Percentiles rank a stretch among this genome's conserved stretches.
phyloP scores from a whole-genome alignment of 768 basidiomycete genomes.

The Lentinula sp. region DNA sequence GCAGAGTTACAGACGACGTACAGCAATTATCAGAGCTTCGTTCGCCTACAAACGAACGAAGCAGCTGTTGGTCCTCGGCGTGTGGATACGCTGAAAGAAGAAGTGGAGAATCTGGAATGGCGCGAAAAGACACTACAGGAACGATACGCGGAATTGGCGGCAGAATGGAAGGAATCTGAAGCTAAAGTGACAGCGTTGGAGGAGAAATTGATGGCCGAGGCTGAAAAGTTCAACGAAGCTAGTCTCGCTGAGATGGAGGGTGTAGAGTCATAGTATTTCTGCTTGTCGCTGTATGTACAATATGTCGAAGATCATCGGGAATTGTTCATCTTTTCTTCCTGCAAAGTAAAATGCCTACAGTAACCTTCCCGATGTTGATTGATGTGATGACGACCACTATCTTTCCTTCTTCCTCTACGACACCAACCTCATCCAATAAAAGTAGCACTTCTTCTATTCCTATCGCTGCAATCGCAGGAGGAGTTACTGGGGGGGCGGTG shows the following conservation, averaged over 20 bases:
- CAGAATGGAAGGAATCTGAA: conserved; percentile 58
- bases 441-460: conserved; percentile 24
- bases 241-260: conserved; percentile 57
- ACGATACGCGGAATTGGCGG: conserved; percentile 77
- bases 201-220: conserved; percentile 82
- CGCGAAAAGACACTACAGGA: conserved; percentile 77
- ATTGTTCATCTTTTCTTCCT: neutral
- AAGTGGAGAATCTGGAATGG: conserved; percentile 75
- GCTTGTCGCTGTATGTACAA: neutral
- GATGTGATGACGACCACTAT: conserved; percentile 5
- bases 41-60: conserved; percentile 67
- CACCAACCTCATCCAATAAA: neutral
- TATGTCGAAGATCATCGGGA: neutral
- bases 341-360: neutral
- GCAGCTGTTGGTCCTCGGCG: conserved; percentile 70
- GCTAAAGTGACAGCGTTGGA: conserved; percentile 61
- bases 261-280: neutral
- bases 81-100: conserved; percentile 74
- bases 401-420: conserved; percentile 1
- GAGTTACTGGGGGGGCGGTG: conserved; percentile 38
- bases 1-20: conserved; percentile 62
- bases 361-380: neutral
- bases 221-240: conserved; percentile 75
- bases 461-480: conserved; percentile 45
- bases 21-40: conserved; percentile 77